These are phyloP conservation scores for Thalia dealbata DNA, from an alignment of 176 grass and related monocot species.

Conservation along the genomic window DNA sequence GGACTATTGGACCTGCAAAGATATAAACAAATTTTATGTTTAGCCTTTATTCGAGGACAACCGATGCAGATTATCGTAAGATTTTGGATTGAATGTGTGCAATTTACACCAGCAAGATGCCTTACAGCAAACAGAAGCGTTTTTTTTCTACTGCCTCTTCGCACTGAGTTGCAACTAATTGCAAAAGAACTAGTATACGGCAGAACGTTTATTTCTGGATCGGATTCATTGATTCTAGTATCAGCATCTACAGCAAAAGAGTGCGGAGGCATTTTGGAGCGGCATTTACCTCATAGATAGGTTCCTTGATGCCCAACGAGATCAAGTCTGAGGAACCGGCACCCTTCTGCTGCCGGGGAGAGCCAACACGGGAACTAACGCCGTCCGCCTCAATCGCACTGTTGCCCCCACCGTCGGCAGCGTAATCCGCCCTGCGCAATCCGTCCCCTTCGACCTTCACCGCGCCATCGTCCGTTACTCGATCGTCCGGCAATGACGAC, in stretches of 20 bases:
- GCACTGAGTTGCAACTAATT: not conserved
- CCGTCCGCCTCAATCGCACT: not conserved
- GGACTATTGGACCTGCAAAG: not conserved
- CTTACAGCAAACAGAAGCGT: not conserved
- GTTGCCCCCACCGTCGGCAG: slow-evolving; percentile 8
- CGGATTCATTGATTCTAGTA: too few relatives aligned
- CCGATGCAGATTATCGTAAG: not conserved
- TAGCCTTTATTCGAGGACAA: not conserved
- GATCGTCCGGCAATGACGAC: not conserved
- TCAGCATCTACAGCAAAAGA: not conserved
- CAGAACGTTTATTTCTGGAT: too few relatives aligned
- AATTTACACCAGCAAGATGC: too few relatives aligned
- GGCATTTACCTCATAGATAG: slow-evolving; percentile 64
- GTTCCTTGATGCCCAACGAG: slow-evolving; percentile 77
- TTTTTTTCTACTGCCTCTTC: not conserved
- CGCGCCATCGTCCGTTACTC: not conserved
- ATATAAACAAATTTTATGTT: not conserved
- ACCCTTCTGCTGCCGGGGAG: slow-evolving; percentile 2
- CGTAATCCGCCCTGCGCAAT: slow-evolving; percentile 5
- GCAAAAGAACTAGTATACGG: too few relatives aligned
- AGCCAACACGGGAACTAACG: not conserved
- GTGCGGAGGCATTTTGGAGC: not conserved
- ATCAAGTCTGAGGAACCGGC: slow-evolving; percentile 41
- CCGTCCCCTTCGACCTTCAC: not conserved
- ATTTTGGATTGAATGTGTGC: too few relatives aligned